A percentile compares a stretch with the other conserved stretches of the same genome.
Evolutionary conservation across 495 filamentous ascomycete species (phyloP).

Genomic region (Margaritispora aquatica): DNA sequence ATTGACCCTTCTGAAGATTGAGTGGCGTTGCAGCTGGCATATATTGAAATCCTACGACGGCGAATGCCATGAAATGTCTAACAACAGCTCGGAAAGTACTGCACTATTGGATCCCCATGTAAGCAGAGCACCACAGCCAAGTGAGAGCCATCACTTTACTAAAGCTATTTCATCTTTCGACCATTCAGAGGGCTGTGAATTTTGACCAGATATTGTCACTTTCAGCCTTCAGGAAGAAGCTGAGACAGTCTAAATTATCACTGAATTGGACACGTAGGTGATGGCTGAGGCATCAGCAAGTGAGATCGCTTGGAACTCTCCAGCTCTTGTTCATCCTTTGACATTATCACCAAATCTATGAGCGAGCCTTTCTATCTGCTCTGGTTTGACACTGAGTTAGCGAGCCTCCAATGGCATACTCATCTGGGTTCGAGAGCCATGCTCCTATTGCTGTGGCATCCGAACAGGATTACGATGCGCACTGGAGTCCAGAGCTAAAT

Average conservation of each 20-base stretch:
- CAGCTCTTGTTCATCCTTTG: background rate
- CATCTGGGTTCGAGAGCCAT: background rate
- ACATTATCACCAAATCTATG: background rate
- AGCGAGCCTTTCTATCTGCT: background rate
- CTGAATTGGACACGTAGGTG: background rate
- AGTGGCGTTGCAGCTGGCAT: too few relatives aligned
- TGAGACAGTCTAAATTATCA: background rate
- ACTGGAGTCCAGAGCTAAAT: slow-evolving; percentile 7
- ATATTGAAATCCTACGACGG: background rate
- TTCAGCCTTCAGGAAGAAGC: background rate
- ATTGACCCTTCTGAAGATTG: too few relatives aligned
- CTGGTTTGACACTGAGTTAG: background rate
- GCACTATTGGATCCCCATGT: background rate
- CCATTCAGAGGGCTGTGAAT: background rate
- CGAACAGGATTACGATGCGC: background rate
- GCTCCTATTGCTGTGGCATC: background rate
- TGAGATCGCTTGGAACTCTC: background rate
- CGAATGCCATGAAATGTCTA: background rate
- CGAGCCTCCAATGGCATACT: background rate
- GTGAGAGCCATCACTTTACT: background rate
- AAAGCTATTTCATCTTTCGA: background rate
- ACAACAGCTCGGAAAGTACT: background rate
- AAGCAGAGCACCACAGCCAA: background rate
- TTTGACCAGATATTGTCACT: background rate
- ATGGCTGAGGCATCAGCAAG: background rate